A percentile compares a stretch with the other conserved stretches of the same genome.
These are phyloP conservation scores for Fremontodendron californicum DNA, from an alignment of 345 rosid genomes.

Conservation along the genomic window DNA sequence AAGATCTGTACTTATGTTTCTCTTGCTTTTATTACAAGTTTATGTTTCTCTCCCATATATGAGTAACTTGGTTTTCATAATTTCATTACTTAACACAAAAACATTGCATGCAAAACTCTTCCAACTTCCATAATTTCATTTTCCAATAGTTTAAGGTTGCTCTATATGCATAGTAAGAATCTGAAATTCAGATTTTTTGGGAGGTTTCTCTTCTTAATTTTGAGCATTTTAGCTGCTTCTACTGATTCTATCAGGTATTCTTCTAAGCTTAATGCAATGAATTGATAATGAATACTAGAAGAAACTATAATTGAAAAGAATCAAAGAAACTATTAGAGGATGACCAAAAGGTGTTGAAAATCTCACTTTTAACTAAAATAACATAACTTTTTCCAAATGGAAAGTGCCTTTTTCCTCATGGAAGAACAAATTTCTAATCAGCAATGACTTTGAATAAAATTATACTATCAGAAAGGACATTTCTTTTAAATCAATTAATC, in stretches of 20 bases:
- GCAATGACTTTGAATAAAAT: not conserved
- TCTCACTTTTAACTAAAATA: not conserved
- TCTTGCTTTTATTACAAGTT: not conserved
- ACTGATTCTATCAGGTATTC: not conserved
- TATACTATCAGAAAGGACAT: not conserved
- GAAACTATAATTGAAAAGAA: constrained; percentile 1
- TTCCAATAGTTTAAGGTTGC: not conserved
- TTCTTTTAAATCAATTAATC: not conserved
- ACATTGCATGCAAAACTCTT: not conserved
- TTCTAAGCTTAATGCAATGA: not conserved
- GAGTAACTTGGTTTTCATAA: not conserved
- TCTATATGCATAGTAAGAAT: too few relatives aligned
- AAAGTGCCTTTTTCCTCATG: not conserved
- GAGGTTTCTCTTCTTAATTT: not conserved
- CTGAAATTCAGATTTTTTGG: not conserved
- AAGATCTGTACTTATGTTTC: not conserved
- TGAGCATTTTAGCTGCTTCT: not conserved
- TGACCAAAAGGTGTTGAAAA: not conserved
- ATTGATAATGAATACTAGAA: not conserved
- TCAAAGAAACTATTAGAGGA: not conserved
- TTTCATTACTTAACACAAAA: not conserved
- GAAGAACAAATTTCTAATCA: not conserved
- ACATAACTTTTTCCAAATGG: not conserved
- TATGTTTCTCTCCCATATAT: not conserved
- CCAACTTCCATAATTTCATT: not conserved